These are phyloP conservation scores for Barnettozyma sucrosica DNA, from an alignment of 805 yeast genomes.

Conservation along the genomic window DNA sequence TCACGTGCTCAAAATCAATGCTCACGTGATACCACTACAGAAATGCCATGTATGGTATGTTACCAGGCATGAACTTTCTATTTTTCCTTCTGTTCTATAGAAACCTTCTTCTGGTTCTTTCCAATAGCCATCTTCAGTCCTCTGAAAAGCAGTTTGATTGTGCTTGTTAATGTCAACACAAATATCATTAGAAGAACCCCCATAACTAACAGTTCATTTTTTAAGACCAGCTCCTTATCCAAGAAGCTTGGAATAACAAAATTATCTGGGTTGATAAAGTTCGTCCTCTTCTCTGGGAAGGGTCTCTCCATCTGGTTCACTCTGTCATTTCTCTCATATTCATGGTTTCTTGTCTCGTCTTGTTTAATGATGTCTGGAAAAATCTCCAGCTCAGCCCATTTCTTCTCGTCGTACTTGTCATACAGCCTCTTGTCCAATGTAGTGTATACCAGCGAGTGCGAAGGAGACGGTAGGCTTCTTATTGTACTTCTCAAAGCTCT, in stretches of 20 bases:
- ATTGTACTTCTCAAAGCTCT: constrained; percentile 43
- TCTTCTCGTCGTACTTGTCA: constrained; percentile 24
- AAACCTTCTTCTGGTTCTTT: background rate
- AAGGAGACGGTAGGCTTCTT: constrained; percentile 73
- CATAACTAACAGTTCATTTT: constrained; percentile 43
- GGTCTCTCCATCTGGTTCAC: constrained; percentile 26
- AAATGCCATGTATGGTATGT: too few species aligned
- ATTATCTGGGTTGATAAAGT: constrained; percentile 26
- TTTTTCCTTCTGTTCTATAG: background rate
- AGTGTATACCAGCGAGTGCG: constrained; percentile 54
- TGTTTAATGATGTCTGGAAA: constrained; percentile 49
- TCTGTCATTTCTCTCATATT: constrained; percentile 50
- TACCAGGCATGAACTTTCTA: background rate
- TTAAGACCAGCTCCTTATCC: constrained; percentile 41
- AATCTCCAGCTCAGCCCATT: constrained; percentile 34
- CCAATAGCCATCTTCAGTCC: background rate
- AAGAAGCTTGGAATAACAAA: constrained; percentile 32
- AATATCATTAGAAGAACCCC: constrained; percentile 26
- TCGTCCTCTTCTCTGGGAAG: constrained; percentile 30
- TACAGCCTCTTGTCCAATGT: constrained; percentile 29
- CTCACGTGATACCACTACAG: background rate
- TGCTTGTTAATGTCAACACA: constrained; percentile 4
- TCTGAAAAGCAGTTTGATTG: background rate
- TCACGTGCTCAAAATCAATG: background rate
- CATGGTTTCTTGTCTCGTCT: constrained; percentile 43